Evolutionary conservation across 75 land plant genomes (phyloP).

Genomic region (Pinus tabuliformis): DNA sequence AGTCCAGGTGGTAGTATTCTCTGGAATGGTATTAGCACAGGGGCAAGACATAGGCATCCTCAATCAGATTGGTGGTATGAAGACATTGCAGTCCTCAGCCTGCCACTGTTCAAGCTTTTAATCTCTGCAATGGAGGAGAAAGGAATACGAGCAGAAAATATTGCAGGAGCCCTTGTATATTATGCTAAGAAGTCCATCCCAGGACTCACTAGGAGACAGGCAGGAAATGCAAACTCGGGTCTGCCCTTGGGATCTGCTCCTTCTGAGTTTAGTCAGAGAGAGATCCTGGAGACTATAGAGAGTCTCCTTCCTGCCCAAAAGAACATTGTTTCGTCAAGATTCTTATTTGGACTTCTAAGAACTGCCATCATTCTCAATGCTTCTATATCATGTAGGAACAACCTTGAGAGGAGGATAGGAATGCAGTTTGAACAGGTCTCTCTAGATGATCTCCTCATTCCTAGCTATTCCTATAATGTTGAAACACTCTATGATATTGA

Average conservation of each 20-base stretch:
- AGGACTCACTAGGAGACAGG: conserved; percentile 24
- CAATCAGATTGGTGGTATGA: conserved; percentile 23
- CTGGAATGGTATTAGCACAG: conserved; percentile 25
- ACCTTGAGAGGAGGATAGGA: conserved; percentile 67
- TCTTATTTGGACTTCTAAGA: conserved; percentile 60
- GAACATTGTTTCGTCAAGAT: conserved; percentile 21
- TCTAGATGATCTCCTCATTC: conserved; percentile 73
- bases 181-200: conserved; percentile 28
- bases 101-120: conserved; percentile 16
- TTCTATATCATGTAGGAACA: conserved; percentile 25
- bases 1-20: conserved; percentile 18
- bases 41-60: conserved; percentile 7
- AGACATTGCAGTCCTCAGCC: conserved; percentile 17
- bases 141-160: conserved; percentile 10
- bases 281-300: conserved; percentile 58
- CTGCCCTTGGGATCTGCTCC: conserved; percentile 9
- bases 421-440: conserved; percentile 63
- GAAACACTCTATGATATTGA: conserved; percentile 86
- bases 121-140: conserved; percentile 23
- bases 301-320: conserved; percentile 47
- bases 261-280: conserved; percentile 56
- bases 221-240: conserved; percentile 3
- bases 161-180: conserved; percentile 19
- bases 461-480: conserved; percentile 72
- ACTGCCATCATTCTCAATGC: conserved; percentile 61